These are phyloP conservation scores for Lecanicillium sp. DNA, from an alignment of 2,329 filamentous ascomycete species.

Conservation along the genomic window DNA sequence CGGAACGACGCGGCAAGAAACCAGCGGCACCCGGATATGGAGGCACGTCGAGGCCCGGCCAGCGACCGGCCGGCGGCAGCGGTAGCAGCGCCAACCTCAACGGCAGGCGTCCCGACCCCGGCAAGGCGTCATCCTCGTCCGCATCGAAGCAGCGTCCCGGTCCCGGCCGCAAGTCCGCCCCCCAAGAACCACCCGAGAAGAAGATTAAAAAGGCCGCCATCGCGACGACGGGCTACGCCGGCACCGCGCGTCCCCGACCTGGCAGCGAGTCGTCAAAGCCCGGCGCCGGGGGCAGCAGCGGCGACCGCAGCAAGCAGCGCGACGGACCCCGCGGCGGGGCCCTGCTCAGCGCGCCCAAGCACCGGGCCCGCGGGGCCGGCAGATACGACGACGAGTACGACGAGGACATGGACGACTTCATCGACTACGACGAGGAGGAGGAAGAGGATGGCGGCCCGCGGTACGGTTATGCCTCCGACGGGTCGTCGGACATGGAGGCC, in stretches of 20 bases:
- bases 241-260: slow-evolving; percentile 56
- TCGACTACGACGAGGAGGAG: slow-evolving; percentile 53
- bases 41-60: slow-evolving; percentile 21
- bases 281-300: too few species aligned
- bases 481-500: slow-evolving; percentile 73
- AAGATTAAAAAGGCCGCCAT: slow-evolving; percentile 55
- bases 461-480: slow-evolving; percentile 57
- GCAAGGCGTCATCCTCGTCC: background rate
- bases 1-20: slow-evolving; percentile 7
- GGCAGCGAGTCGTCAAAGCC: slow-evolving; percentile 22
- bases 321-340: slow-evolving; percentile 34
- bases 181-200: slow-evolving; percentile 40
- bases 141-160: slow-evolving; percentile 1
- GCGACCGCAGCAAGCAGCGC: slow-evolving; percentile 25
- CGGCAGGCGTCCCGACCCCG: slow-evolving; percentile 16
- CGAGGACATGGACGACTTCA: slow-evolving; percentile 55
- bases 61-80: slow-evolving; percentile 11
- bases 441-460: slow-evolving; percentile 32
- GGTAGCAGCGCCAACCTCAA: slow-evolving; percentile 26
- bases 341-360: slow-evolving; percentile 29
- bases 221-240: slow-evolving; percentile 60
- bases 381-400: slow-evolving; percentile 56
- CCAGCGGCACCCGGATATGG: slow-evolving; percentile 22
- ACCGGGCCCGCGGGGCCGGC: slow-evolving; percentile 25
- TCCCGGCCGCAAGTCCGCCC: slow-evolving; percentile 12